These are phyloP conservation scores for Marchantia polymorpha DNA, from an alignment of 225 moss, liverwort and hornwort genomes.

Conservation along the genomic window DNA sequence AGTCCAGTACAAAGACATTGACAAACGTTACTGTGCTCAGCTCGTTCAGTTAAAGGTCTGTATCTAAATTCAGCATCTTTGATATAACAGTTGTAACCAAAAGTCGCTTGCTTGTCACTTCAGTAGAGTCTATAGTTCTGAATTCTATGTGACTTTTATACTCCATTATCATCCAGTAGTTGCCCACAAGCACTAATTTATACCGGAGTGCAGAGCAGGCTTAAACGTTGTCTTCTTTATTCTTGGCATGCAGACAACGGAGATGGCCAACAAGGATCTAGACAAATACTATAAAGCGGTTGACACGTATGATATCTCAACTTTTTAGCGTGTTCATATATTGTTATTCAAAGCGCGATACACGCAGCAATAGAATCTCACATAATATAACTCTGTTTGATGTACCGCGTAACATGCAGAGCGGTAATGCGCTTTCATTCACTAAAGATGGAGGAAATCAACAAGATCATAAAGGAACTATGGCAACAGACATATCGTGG, in stretches of 20 bases:
- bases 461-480: constrained; percentile 94
- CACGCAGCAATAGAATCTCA: neutral
- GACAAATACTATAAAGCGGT: constrained; percentile 99
- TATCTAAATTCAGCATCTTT: neutral
- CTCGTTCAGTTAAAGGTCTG: constrained; percentile 89
- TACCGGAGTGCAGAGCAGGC: neutral
- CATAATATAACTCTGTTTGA: neutral
- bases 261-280: constrained; percentile 99
- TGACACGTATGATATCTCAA: constrained; percentile 59
- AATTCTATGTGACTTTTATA: no score
- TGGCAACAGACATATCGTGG: constrained; percentile 99
- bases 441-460: constrained; percentile 99
- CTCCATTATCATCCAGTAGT: no score
- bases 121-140: neutral
- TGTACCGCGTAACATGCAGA: constrained; percentile 41
- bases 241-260: constrained; percentile 66
- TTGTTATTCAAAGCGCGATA: no score
- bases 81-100: no score
- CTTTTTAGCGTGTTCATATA: neutral
- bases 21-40: constrained; percentile 80
- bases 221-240: neutral
- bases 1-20: constrained; percentile 90
- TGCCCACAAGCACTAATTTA: no score
- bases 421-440: constrained; percentile 97
- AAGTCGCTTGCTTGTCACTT: neutral